These are phyloP conservation scores for Sclerotiophoma versabilis DNA, from an alignment of 2,329 filamentous ascomycete species.

Conservation along the genomic window DNA sequence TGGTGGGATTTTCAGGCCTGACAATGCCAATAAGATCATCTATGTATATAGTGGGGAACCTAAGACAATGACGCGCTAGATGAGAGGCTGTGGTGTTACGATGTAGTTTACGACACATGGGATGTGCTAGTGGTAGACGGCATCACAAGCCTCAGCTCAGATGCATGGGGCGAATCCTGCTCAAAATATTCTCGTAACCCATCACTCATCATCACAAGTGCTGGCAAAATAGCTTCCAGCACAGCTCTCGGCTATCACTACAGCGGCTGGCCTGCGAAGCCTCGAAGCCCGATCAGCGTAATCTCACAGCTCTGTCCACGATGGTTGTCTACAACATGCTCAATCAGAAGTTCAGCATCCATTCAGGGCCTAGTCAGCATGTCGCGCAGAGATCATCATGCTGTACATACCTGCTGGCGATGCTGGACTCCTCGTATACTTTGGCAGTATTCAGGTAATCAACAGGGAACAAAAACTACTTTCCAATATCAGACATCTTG, in stretches of 20 bases:
- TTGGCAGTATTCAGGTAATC: too few species aligned
- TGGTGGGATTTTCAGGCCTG: conserved; percentile 58
- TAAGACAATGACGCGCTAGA: conserved; percentile 34
- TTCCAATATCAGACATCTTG: too few species aligned
- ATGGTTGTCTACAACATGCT: neutral
- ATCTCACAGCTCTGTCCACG: too few species aligned
- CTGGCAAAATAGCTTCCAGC: neutral
- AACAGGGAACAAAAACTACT: too few species aligned
- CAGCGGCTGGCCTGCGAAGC: neutral
- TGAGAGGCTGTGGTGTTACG: neutral
- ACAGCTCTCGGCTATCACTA: neutral
- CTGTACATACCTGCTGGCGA: too few species aligned
- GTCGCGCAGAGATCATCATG: too few species aligned
- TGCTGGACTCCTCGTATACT: too few species aligned
- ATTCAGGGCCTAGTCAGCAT: too few species aligned
- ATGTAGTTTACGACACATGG: neutral
- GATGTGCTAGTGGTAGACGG: neutral
- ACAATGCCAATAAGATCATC: conserved; percentile 65
- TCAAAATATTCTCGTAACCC: too few species aligned
- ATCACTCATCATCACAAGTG: neutral
- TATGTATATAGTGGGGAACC: conserved; percentile 67
- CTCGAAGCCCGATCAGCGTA: too few species aligned
- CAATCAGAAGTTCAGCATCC: too few species aligned
- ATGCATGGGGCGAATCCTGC: too few species aligned
- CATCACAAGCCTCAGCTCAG: neutral